Base-by-base conservation (phyloP, 306 rosid genomes). In the Rubus idaeus region DNA sequence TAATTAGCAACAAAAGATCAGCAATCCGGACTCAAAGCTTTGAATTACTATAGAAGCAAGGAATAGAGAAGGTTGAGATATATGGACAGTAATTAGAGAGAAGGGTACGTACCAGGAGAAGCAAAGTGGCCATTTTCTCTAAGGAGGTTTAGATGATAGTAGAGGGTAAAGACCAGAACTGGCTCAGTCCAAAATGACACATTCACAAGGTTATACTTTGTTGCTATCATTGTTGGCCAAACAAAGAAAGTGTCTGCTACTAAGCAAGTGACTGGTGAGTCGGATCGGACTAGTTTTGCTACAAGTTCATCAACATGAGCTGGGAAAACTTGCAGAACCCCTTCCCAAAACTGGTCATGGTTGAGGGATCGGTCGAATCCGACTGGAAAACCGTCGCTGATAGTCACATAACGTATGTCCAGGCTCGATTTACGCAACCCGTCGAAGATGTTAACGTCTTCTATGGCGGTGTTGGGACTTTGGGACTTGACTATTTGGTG, bases 101-200 rank as follows among this genome's bases (percentile, higher is more conserved):
- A 14, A 50, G 20, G 42, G 37, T 49, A 26, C 80, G 2, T 23
- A 82, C 82, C 79, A 23, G 2, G 74, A 58, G 77, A 67, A 74
- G 45, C 79, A 74, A 78, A 82, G 64, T 82, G 86, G 13, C 79
- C 73, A 68, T 82, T 78, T 41, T 37, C 11, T 50, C 1, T 61
- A 0, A 78, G 79, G 40, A 82, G 79, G 69, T 68, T 39, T 58
- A 78, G 2, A 75, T 82, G 86, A 62, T 78, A 74, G 76, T 82
- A 78, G 37, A 82, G 75, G 17, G 71, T 47, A 0, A 77, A 51
- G 44, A 78, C 86, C 21, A 82, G 41, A 60, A 63, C 82, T 46
- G 85, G 82, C 58, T 77, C 75, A 14, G 82, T 82, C 82, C 82
- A 82, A 62, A 82, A 82, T 6, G 85, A 82, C 9, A 82, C 44